Evolutionary conservation across 306 rosid species (phyloP), one percentile per base, ranked within the genome.

Genomic region (Morella rubra): DNA sequence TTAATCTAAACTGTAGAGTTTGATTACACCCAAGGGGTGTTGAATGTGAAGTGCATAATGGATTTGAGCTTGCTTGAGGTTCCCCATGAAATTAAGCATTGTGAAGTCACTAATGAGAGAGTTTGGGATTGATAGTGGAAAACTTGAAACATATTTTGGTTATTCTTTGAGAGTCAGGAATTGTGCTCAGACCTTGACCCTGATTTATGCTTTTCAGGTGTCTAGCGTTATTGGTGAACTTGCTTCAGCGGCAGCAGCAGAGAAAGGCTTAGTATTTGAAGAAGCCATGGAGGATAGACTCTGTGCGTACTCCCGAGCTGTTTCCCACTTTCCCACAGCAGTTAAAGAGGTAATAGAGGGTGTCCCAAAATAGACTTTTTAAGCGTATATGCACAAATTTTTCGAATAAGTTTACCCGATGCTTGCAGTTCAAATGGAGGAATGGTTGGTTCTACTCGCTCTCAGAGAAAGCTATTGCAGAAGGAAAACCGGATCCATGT

Each of bases 241-340:
- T 41, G 93, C 92, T 6, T 53, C 84, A 8, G 96, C 97, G 19
- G 97, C 97, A 8, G 90, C 90, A 65, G 84, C 75, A 56, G 97
- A 95, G 81, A 92, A 93, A 80, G 90, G 86, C 41, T 78, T 90
- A 64, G 80, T 67, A 62, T 92, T 95, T 70, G 99, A 92, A 72
- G 91, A 75, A 61, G 93, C 84, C 64, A 83, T 92, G 87, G 96
- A 84, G 77, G 91, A 92, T 42, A 88, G 97, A n/a, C 79, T 95
- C 72, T 95, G 97, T 71, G 97, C 99, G 0, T 95, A 95, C 77
- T 83, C 97, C 2, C 82, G 93, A 60, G 83, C 99, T 0, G 99
- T 95, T 44, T 87, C 97, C 16, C 97, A 95, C 82, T 95, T 95
- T 69, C 99, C 97, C 47, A 95, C 99, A 0, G 99, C 99, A 79